Evolutionary conservation across 2,329 filamentous ascomycete genomes (phyloP).

Genomic region (Paraphoma sp.): DNA sequence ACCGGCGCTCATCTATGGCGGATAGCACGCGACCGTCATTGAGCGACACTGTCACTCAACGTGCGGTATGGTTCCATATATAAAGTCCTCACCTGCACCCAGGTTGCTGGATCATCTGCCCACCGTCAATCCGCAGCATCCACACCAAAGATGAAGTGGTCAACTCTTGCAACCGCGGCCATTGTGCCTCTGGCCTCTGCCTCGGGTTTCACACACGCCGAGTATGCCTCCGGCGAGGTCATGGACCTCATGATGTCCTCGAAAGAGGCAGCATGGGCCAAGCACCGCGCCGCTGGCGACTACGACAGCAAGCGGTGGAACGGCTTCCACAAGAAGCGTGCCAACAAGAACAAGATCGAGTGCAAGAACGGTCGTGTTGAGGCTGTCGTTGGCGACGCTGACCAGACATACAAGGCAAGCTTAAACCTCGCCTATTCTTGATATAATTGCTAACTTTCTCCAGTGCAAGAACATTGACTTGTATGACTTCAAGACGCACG

Average conservation of each 20-base stretch:
- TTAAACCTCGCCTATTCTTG: no score
- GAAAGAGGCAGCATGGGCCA: conserved; percentile 45
- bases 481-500: conserved; percentile 64
- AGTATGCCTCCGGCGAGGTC: conserved; percentile 43
- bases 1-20: conserved; percentile 20
- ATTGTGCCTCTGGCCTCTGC: conserved; percentile 40
- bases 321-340: conserved; percentile 37
- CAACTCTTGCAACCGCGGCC: conserved; percentile 35
- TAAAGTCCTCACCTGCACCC: conserved; percentile 20
- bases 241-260: conserved; percentile 44
- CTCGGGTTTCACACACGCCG: conserved; percentile 32
- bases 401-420: conserved; percentile 22
- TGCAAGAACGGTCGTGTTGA: conserved; percentile 46
- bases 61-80: conserved; percentile 8
- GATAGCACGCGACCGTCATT: conserved; percentile 17
- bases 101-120: conserved; percentile 24
- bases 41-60: conserved; percentile 7
- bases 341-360: conserved; percentile 34
- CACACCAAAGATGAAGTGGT: conserved; percentile 42
- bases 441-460: neutral
- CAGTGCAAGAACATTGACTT: conserved; percentile 58
- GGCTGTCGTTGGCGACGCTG: conserved; percentile 46
- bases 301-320: conserved; percentile 42
- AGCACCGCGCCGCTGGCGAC: conserved; percentile 36
- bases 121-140: conserved; percentile 27